Conservation (phyloP, 2,329 filamentous ascomycete genomes). For the Sporothrix sp. region DNA sequence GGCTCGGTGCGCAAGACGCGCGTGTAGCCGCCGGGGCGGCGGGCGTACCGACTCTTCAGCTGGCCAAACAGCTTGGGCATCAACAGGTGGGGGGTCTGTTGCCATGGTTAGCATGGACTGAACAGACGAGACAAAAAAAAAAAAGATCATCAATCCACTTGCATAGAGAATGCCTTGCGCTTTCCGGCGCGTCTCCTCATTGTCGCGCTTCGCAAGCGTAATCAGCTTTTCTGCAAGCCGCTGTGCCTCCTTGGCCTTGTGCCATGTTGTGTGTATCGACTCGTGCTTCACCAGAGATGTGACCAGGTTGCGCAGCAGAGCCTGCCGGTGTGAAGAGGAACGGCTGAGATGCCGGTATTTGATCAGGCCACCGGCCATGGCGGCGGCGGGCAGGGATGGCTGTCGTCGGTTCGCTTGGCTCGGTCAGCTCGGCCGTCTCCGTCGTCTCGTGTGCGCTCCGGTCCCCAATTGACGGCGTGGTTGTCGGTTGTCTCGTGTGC, state of each 20-base stretch:
- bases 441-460: no score
- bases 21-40: slow-evolving; percentile 84
- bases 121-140: no score
- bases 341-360: slow-evolving; percentile 87
- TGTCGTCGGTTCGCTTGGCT: no score
- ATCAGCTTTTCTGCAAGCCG: slow-evolving; percentile 88
- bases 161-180: slow-evolving; percentile 83
- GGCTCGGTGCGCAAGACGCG: slow-evolving; percentile 88
- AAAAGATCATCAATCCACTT: no score
- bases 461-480: neutral
- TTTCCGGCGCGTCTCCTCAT: slow-evolving; percentile 63
- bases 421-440: no score
- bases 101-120: no score
- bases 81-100: slow-evolving; percentile 55
- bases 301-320: slow-evolving; percentile 89
- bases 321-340: slow-evolving; percentile 76
- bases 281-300: slow-evolving; percentile 91
- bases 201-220: slow-evolving; percentile 87
- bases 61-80: slow-evolving; percentile 83
- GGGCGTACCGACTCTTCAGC: slow-evolving; percentile 67
- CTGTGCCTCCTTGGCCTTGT: slow-evolving; percentile 96
- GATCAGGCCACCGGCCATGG: slow-evolving; percentile 75
- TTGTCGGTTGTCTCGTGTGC: neutral
- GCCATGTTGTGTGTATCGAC: slow-evolving; percentile 87
- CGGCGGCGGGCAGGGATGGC: slow-evolving; percentile 14